These are phyloP conservation scores for Crithidia bombi DNA, from an alignment of 208 protist genomes.

Conservation along the genomic window DNA sequence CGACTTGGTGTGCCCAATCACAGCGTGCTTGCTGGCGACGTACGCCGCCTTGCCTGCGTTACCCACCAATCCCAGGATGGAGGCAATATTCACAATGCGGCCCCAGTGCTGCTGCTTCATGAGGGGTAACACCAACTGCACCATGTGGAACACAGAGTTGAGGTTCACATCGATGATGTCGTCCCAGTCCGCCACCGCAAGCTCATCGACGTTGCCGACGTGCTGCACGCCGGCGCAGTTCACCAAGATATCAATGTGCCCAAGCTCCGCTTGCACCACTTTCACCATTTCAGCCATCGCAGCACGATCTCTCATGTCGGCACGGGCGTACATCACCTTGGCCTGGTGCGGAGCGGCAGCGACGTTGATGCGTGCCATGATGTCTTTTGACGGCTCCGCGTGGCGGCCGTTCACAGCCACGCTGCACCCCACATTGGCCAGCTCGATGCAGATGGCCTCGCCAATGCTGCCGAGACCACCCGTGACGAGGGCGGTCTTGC, in stretches of 20 bases:
- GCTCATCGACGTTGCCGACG: conserved; percentile 40
- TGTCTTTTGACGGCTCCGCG: neutral
- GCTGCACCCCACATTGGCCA: conserved; percentile 39
- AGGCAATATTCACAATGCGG: conserved; percentile 59
- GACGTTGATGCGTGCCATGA: conserved; percentile 21
- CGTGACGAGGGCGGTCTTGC: conserved; percentile 45
- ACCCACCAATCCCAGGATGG: conserved; percentile 46
- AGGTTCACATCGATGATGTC: conserved; percentile 54
- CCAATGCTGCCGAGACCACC: conserved; percentile 54
- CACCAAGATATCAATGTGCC: conserved; percentile 50
- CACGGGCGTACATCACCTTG: conserved; percentile 29
- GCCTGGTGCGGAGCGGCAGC: conserved; percentile 19
- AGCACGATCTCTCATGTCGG: conserved; percentile 17
- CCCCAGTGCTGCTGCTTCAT: conserved; percentile 47
- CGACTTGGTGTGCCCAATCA: conserved; percentile 59
- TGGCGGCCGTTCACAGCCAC: conserved; percentile 37
- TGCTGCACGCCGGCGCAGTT: conserved; percentile 66
- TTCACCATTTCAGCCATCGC: conserved; percentile 28
- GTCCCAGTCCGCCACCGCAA: conserved; percentile 45
- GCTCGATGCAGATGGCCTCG: conserved; percentile 39
- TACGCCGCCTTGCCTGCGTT: conserved; percentile 56
- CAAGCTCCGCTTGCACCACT: conserved; percentile 24
- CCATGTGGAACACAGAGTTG: conserved; percentile 44
- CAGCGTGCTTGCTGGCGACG: conserved; percentile 57
- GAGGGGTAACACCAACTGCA: conserved; percentile 36